Evolutionary conservation across 2,329 filamentous ascomycete species (phyloP).

Genomic region (Penicillium oxalicum): DNA sequence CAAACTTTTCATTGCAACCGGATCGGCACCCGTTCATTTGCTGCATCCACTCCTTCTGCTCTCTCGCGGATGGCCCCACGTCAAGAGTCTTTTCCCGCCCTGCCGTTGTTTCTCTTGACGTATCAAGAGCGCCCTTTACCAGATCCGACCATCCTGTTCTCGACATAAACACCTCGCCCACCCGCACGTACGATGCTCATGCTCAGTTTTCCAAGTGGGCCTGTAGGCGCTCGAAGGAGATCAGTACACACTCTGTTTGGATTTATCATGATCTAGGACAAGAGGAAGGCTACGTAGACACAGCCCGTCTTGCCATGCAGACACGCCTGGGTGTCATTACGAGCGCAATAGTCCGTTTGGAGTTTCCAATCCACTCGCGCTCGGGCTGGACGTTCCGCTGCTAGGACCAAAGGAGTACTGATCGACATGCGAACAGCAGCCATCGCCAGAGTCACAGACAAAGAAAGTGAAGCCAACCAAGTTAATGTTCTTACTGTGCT

Average conservation of each 20-base stretch:
- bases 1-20: no score
- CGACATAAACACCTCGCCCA: no score
- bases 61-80: background rate
- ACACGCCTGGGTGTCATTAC: no score
- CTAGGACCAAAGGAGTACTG: slow-evolving; percentile 5
- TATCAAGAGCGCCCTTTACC: slow-evolving; percentile 17
- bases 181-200: no score
- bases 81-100: background rate
- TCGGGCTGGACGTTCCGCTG: background rate
- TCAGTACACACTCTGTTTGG: no score
- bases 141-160: slow-evolving; percentile 12
- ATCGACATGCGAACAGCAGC: background rate
- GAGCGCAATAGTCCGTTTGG: background rate
- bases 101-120: slow-evolving; percentile 11
- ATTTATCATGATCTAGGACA: no score
- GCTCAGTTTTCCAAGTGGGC: no score
- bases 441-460: background rate
- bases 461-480: no score
- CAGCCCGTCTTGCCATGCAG: no score
- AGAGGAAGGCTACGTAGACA: no score
- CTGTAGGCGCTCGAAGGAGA: no score
- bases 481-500: no score
- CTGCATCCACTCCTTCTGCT: background rate
- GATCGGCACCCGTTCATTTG: background rate
- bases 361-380: background rate